Conservation (phyloP, 78 protist species). For the Dictyostelium brefeldianum region DNA sequence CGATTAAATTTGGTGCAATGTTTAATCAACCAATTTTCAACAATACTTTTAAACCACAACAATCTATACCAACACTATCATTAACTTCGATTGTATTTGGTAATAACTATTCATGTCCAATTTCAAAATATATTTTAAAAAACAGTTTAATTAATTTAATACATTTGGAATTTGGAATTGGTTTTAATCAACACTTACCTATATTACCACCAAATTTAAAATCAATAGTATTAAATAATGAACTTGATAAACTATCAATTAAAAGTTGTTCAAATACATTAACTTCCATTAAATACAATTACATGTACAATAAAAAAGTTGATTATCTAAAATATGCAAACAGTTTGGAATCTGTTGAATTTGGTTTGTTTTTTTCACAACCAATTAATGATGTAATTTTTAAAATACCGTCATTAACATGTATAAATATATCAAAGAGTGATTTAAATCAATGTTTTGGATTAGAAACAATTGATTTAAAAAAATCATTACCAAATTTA, state of each 20-base stretch:
- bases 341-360: not conserved
- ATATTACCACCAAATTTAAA: not conserved
- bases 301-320: too few relatives aligned
- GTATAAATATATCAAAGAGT: too few relatives aligned
- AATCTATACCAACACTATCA: too few relatives aligned
- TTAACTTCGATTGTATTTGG: not conserved
- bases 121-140: not conserved
- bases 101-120: not conserved
- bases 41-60: too few relatives aligned
- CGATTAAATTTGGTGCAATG: not conserved
- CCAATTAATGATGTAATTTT: too few relatives aligned
- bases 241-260: not conserved
- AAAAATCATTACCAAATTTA: not conserved
- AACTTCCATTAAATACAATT: not conserved
- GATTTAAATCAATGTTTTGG: too few relatives aligned
- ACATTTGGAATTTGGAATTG: not conserved
- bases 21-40: too few relatives aligned
- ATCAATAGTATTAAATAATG: not conserved
- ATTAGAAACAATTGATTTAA: too few relatives aligned
- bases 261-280: not conserved
- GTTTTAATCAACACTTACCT: not conserved
- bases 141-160: too few relatives aligned
- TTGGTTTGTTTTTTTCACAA: too few relatives aligned
- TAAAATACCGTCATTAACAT: too few relatives aligned
- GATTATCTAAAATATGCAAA: not conserved